phyloP scores from a whole-genome alignment of 1,139 yeast species.

The Geotrichum phurueaensis region DNA sequence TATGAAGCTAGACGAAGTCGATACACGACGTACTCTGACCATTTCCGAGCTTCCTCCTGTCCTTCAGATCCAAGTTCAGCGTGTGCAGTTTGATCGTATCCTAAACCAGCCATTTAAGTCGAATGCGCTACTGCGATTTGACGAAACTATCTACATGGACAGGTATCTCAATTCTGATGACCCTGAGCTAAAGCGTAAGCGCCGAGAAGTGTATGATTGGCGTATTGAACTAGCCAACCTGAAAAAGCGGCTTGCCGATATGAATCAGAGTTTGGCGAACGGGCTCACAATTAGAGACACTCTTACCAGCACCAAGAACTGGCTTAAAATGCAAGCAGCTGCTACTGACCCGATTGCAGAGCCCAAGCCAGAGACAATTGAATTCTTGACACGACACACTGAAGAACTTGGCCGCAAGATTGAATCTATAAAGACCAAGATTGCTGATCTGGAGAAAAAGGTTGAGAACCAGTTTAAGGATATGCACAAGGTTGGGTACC shows the following conservation, averaged over 20 bases:
- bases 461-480: constrained; percentile 56
- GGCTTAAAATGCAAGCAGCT: constrained; percentile 38
- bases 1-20: constrained; percentile 57
- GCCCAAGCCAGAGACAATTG: constrained; percentile 21
- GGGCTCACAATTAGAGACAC: constrained; percentile 27
- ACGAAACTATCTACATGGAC: constrained; percentile 74
- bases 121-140: constrained; percentile 73
- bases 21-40: constrained; percentile 63
- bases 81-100: constrained; percentile 83
- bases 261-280: constrained; percentile 28
- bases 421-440: constrained; percentile 27
- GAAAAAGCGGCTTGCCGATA: constrained; percentile 39
- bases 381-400: constrained; percentile 32
- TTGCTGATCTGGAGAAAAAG: constrained; percentile 42
- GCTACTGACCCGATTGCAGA: constrained; percentile 15
- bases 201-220: constrained; percentile 62
- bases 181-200: constrained; percentile 43
- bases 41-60: constrained; percentile 70
- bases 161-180: constrained; percentile 75
- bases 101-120: constrained; percentile 73
- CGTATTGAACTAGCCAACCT: constrained; percentile 48
- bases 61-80: constrained; percentile 84
- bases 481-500: constrained; percentile 63
- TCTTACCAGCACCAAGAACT: constrained; percentile 50
- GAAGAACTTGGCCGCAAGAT: constrained; percentile 18